Evolutionary conservation across 1,284 basidiomycete genomes (phyloP), one percentile per base, ranked within the genome.

Genomic region (Fistulina hepatica): DNA sequence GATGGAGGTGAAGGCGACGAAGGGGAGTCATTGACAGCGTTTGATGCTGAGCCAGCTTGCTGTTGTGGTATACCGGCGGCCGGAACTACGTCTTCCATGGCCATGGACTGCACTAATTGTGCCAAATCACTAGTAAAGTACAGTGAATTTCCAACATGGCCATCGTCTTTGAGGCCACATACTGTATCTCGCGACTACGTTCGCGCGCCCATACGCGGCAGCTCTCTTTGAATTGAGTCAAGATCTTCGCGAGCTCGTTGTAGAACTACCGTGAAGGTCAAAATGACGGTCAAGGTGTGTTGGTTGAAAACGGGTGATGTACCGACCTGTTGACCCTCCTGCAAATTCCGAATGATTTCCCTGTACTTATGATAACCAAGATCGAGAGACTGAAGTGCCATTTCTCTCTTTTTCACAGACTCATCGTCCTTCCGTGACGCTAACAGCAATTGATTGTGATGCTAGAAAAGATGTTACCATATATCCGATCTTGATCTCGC

Each of bases 201-300:
- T 68, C 61, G 36, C 72, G 69, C 27, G 73, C 73, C 80, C 84
- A 92, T 15, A 69, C 68, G 48, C 75, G 74, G 54, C 86, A 91
- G 2, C 67, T 65, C 40, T 82, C 79, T 52, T 78, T 81, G 61
- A 91, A 85, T 44, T 79, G 71, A 6, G 68, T 60, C 2, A 92
- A 58, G 32, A 90, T 74, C 9, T 67, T 71, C 3, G 73, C 69
- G 39, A 94, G 70, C 48, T 81, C 77, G 44, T 88, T 86, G 54
- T 94, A 91, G 52, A 93, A 93, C 80, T 89, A n/a, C n/a, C n/a
- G n/a, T n/a, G n/a, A n/a, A n/a, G n/a, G n/a, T 32, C 13, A 36
- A 24, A 3, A 34, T 5, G 21, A 16, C 4, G 10, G 20, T 9
- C 34, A 36, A 30, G 15, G n/a, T n/a, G 24, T 32, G 3, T 33